Conservation (phyloP, 257 asterid genomes). For the Solanum pinnatisectum region DNA sequence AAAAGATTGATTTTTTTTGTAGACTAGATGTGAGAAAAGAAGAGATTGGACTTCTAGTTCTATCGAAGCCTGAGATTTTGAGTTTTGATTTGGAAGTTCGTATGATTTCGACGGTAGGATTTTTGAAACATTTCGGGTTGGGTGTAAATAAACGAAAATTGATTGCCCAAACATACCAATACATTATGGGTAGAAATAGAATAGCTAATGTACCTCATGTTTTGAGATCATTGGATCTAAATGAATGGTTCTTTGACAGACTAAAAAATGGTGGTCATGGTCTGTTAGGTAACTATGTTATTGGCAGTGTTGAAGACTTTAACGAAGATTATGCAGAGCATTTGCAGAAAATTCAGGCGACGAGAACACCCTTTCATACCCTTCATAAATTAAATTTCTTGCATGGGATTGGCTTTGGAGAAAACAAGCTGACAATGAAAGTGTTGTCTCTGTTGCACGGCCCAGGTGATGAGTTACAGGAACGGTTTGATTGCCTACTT, state of each 20-base stretch:
- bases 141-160: constrained; percentile 13
- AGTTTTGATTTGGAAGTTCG: constrained; percentile 26
- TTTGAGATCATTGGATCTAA: constrained; percentile 49
- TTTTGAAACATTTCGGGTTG: constrained; percentile 40
- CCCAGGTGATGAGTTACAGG: constrained; percentile 27
- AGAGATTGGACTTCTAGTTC: constrained; percentile 40
- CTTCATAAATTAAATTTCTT: constrained; percentile 35
- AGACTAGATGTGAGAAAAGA: constrained; percentile 30
- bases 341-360: constrained; percentile 21
- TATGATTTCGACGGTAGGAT: constrained; percentile 34
- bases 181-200: constrained; percentile 58
- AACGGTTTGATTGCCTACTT: constrained; percentile 48
- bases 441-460: constrained; percentile 28
- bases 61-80: constrained; percentile 38
- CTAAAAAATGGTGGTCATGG: constrained; percentile 34
- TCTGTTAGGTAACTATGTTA: constrained; percentile 24
- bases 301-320: constrained; percentile 18
- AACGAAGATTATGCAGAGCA: constrained; percentile 25
- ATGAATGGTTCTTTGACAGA: constrained; percentile 52
- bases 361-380: constrained; percentile 17
- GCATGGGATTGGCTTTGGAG: constrained; percentile 56
- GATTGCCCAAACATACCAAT: constrained; percentile 35
- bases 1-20: constrained; percentile 42
- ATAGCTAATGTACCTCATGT: constrained; percentile 40
- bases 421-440: constrained; percentile 37